Evolutionary conservation across 208 protist species (phyloP).

Genomic region (Borovskyia barvae): DNA sequence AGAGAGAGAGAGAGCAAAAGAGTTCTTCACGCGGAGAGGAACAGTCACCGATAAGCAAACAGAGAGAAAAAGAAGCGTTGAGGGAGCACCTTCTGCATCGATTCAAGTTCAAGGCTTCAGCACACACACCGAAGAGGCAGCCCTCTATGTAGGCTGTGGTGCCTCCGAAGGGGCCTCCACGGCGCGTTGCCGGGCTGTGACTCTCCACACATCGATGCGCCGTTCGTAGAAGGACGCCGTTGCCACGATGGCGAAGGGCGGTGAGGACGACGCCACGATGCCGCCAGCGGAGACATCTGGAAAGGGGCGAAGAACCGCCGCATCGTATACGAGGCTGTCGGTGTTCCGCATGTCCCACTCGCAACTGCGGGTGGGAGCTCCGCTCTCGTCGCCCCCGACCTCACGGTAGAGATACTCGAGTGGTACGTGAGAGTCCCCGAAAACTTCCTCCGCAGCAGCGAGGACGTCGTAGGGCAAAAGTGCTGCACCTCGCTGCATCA

Average conservation of each 20-base stretch:
- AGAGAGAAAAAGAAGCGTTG: too few species aligned
- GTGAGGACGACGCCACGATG: not conserved
- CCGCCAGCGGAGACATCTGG: not conserved
- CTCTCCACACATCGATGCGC: slow-evolving; percentile 54
- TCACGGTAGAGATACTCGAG: slow-evolving; percentile 18
- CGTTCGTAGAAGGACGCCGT: slow-evolving; percentile 85
- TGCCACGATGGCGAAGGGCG: slow-evolving; percentile 23
- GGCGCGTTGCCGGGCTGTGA: slow-evolving; percentile 2
- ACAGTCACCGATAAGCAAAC: too few species aligned
- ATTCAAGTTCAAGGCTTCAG: too few species aligned
- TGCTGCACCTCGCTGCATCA: slow-evolving; percentile 86
- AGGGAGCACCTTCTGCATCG: too few species aligned
- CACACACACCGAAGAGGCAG: not conserved
- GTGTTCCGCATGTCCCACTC: slow-evolving; percentile 20
- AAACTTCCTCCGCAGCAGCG: slow-evolving; percentile 30
- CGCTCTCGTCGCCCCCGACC: not conserved
- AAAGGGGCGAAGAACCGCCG: slow-evolving; percentile 35
- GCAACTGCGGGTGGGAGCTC: not conserved
- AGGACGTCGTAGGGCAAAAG: slow-evolving; percentile 56
- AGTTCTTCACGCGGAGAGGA: too few species aligned
- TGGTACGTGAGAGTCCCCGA: slow-evolving; percentile 22
- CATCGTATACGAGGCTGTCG: slow-evolving; percentile 74
- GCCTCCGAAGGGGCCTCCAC: not conserved
- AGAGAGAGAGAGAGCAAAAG: not conserved
- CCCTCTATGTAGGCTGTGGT: not conserved